Evolutionary conservation across 345 rosid genomes (phyloP).

Genomic region (Kandelia obovata): DNA sequence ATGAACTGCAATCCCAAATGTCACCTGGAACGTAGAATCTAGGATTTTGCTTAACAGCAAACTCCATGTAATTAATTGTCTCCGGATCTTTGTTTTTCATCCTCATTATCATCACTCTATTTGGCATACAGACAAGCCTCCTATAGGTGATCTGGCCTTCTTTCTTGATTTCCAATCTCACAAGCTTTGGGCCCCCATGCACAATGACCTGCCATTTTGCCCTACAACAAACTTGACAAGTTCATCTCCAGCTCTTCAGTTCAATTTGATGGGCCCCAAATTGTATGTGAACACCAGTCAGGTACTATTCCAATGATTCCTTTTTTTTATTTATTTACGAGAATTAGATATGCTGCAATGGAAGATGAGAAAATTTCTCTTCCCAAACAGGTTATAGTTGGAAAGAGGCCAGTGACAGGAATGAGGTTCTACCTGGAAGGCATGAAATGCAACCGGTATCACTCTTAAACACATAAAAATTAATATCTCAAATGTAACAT

Average conservation of each 20-base stretch:
- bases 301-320: slow-evolving; percentile 28
- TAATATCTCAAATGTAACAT: not conserved
- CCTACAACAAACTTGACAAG: slow-evolving; percentile 59
- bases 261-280: slow-evolving; percentile 82
- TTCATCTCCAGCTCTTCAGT: slow-evolving; percentile 58
- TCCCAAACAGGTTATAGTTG: slow-evolving; percentile 48
- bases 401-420: slow-evolving; percentile 67
- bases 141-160: slow-evolving; percentile 55
- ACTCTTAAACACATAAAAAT: not conserved
- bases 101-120: too few species aligned
- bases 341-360: not conserved
- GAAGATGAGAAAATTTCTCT: not conserved
- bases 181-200: slow-evolving; percentile 86
- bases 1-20: too few species aligned
- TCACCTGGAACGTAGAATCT: too few species aligned
- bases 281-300: slow-evolving; percentile 69
- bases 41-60: too few species aligned
- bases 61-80: too few species aligned
- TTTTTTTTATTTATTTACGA: not conserved
- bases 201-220: slow-evolving; percentile 81
- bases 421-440: slow-evolving; percentile 86
- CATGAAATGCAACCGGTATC: slow-evolving; percentile 81
- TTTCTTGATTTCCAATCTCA: slow-evolving; percentile 77
- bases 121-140: slow-evolving; percentile 70
- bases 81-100: too few species aligned